These are phyloP conservation scores for Trifolium subterraneum DNA, from an alignment of 306 rosid species.

Conservation along the genomic window DNA sequence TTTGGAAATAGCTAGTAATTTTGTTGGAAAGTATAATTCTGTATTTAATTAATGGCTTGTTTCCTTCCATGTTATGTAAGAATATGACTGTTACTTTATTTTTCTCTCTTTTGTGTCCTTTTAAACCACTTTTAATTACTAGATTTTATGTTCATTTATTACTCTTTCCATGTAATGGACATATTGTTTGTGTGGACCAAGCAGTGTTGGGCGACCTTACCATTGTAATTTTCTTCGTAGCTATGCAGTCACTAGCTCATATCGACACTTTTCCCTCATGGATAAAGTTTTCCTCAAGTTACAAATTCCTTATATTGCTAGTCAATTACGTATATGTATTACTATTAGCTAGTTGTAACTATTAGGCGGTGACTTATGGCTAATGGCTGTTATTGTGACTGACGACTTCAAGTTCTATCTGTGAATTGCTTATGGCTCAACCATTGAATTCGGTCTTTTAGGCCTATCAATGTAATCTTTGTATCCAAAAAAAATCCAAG, in stretches of 20 bases:
- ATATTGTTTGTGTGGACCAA: conserved; percentile 10
- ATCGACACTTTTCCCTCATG: conserved; percentile 12
- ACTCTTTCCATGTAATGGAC: background rate
- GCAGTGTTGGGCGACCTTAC: background rate
- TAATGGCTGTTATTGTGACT: background rate
- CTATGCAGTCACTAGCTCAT: background rate
- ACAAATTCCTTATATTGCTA: conserved; percentile 8
- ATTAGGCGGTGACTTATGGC: background rate
- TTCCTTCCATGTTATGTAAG: background rate
- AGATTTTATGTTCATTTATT: conserved; percentile 11
- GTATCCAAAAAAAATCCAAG: background rate
- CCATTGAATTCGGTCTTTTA: background rate
- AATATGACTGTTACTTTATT: background rate
- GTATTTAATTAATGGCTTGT: background rate
- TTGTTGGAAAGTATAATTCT: conserved; percentile 5
- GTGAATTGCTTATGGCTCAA: background rate
- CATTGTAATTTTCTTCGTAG: background rate
- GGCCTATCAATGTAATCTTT: background rate
- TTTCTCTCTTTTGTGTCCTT: background rate
- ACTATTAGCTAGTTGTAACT: background rate
- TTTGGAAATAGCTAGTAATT: conserved; percentile 10
- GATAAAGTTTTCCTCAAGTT: conserved; percentile 9
- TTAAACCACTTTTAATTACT: background rate
- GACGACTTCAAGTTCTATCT: conserved; percentile 7
- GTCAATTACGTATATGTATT: conserved; percentile 11